A percentile compares a stretch with the other conserved stretches of the same genome.
These are phyloP conservation scores for Paecilomyces niveus DNA, from an alignment of 2,329 filamentous ascomycete species.

Conservation along the genomic window DNA sequence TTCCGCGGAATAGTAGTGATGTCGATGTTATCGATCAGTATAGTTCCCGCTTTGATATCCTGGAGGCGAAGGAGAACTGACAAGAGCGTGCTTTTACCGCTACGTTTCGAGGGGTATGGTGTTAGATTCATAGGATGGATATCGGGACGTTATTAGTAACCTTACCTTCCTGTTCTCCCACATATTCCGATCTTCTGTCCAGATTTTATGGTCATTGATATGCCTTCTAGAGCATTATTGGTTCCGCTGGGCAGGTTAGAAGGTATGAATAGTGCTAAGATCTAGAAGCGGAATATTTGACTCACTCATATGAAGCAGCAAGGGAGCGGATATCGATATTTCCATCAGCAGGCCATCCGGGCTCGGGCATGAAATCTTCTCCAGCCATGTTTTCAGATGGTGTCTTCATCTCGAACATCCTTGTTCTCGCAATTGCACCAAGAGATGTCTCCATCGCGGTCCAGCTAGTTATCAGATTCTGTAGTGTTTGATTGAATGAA, in stretches of 20 bases:
- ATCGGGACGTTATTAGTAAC: not conserved
- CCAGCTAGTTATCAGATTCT: conserved; percentile 19
- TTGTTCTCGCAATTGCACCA: conserved; percentile 41
- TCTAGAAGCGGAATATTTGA: not conserved
- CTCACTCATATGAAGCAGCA: not conserved
- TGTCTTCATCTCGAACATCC: not conserved
- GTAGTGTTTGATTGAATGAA: conserved; percentile 36
- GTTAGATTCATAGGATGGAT: not conserved
- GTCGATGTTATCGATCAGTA: conserved; percentile 44
- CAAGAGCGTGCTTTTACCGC: conserved; percentile 47
- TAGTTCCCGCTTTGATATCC: conserved; percentile 35
- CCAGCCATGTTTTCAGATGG: not conserved
- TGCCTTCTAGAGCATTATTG: not conserved
- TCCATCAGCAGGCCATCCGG: not conserved
- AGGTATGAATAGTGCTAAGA: not conserved
- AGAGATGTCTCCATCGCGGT: conserved; percentile 45
- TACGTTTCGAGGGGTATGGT: conserved; percentile 12
- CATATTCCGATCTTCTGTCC: conserved; percentile 2
- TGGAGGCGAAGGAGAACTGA: conserved; percentile 45
- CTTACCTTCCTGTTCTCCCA: conserved; percentile 1
- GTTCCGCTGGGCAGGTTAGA: not conserved
- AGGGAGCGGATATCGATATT: not conserved
- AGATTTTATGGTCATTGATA: not conserved
- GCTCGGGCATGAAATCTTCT: not conserved
- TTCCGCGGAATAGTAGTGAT: conserved; percentile 38